Evolutionary conservation across 2,329 filamentous ascomycete genomes (phyloP).

Genomic region (Aureobasidium sp.): DNA sequence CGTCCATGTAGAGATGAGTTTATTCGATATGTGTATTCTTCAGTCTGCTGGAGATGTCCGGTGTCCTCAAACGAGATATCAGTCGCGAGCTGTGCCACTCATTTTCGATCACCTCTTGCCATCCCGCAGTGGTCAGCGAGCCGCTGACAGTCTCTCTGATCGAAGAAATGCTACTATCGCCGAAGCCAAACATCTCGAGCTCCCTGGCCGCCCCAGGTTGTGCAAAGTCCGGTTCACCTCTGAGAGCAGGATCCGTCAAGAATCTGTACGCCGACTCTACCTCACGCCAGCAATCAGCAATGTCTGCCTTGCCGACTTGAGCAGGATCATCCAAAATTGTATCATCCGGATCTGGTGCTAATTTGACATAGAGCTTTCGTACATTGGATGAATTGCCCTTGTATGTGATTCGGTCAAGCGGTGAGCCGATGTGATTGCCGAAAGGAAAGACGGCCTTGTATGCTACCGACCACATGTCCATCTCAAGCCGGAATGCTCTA

Average conservation of each 20-base stretch:
- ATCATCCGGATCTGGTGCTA: constrained; percentile 36
- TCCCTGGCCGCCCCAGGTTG: neutral
- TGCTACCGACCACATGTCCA: constrained; percentile 18
- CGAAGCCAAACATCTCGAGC: constrained; percentile 4
- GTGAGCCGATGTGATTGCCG: constrained; percentile 47
- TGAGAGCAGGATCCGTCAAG: constrained; percentile 3
- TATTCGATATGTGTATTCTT: neutral
- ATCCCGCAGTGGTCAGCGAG: neutral
- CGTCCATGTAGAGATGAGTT: neutral
- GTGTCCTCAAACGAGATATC: neutral
- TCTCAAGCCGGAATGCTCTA: constrained; percentile 34
- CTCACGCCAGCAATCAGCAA: constrained; percentile 34
- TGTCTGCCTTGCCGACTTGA: constrained; percentile 36
- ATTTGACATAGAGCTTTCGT: constrained; percentile 30
- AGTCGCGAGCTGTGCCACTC: constrained; percentile 7
- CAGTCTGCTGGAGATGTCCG: neutral
- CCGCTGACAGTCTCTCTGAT: neutral
- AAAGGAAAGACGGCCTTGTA: constrained; percentile 65
- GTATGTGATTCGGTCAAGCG: constrained; percentile 20
- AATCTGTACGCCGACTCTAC: constrained; percentile 19
- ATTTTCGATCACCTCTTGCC: neutral
- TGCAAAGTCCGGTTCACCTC: neutral
- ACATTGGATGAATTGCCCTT: constrained; percentile 1
- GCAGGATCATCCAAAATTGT: constrained; percentile 32
- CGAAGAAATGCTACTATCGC: neutral